Evolutionary conservation across 495 filamentous ascomycete species (phyloP).

Genomic region (Daldinia concentrica): DNA sequence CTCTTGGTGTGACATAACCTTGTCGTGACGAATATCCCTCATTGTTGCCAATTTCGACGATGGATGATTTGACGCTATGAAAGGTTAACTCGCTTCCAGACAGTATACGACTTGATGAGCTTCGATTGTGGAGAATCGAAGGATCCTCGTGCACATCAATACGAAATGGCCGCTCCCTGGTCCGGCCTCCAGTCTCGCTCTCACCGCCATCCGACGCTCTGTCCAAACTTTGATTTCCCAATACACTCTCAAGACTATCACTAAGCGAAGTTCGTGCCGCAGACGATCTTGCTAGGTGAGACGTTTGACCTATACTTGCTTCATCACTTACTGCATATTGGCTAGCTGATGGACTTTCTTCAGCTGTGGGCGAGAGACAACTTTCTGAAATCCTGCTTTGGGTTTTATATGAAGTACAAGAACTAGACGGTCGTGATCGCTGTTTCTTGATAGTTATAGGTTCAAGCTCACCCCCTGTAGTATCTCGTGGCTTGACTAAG

Average conservation of each 20-base stretch:
- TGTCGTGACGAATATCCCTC: constrained; percentile 3
- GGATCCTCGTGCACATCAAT: background rate
- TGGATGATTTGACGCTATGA: constrained; percentile 16
- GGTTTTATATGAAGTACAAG: constrained; percentile 32
- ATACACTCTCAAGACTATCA: background rate
- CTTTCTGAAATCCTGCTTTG: constrained; percentile 32
- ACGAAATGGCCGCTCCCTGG: background rate
- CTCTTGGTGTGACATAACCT: background rate
- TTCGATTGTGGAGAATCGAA: background rate
- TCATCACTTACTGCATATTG: background rate
- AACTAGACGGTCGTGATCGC: constrained; percentile 39
- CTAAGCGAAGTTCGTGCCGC: constrained; percentile 3
- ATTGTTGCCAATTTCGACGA: constrained; percentile 13
- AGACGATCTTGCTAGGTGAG: background rate
- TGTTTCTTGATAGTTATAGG: constrained; percentile 35
- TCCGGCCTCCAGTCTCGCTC: constrained; percentile 2
- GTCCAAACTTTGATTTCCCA: background rate
- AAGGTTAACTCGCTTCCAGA: constrained; percentile 27
- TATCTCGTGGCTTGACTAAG: background rate
- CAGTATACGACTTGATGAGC: background rate
- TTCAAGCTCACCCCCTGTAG: background rate
- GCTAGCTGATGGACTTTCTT: constrained; percentile 43
- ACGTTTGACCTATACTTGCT: background rate
- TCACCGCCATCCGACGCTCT: constrained; percentile 1
- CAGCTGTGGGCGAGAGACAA: constrained; percentile 47